Base-by-base conservation (phyloP, 805 yeast species). In the Debaryomyces tyrocola region DNA sequence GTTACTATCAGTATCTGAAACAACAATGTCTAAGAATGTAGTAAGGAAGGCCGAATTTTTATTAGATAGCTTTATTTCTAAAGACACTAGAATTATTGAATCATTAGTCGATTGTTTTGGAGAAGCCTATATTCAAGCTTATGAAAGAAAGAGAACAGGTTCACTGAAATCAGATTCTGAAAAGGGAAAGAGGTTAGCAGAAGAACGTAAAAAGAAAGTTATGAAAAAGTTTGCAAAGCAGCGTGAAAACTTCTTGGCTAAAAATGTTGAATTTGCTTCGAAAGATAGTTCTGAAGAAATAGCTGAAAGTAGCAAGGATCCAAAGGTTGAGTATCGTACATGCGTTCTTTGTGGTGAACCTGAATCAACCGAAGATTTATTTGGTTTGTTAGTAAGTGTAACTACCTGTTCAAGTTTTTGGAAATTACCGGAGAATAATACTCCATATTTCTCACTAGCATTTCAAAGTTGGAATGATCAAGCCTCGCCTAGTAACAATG, bases 271-370 rank as follows among this genome's bases (percentile, higher is more conserved):
- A 8, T 37, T 40, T 34, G 45, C 48, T 33, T 44, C 29, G 10
- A 48, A 46, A 17, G 33, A 33, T 20, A 36, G 11, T 20, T 33
- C 40, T 5, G 42, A 39, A n/a, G 42, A 41, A 9, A 18, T 27
- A n/a, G 53, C 44, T 4, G 49, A 43, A 2, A 45, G 54, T 14
- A 21, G 36, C 50, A 15, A 59, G 2, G 50, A 50, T 20, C 20
- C 28, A 8, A 29, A 31, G 6, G 42, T 41, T 10, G 62, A 63
- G 2, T 44, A 51, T 4, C 67, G 79, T 47, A 59, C 61, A 1
- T 84, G 89, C 66, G 81, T 84, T 3, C 53, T 81, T 18, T 84
- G 90, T 62, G 85, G 83, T 51, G 80, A 78, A 47, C 68, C 74
- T 1, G 79, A 76, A 40, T 67, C 70, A 18, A 42, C 53, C 10